phyloP scores from a whole-genome alignment of 352 stramenopile species.

The Phytophthora fragariae region DNA sequence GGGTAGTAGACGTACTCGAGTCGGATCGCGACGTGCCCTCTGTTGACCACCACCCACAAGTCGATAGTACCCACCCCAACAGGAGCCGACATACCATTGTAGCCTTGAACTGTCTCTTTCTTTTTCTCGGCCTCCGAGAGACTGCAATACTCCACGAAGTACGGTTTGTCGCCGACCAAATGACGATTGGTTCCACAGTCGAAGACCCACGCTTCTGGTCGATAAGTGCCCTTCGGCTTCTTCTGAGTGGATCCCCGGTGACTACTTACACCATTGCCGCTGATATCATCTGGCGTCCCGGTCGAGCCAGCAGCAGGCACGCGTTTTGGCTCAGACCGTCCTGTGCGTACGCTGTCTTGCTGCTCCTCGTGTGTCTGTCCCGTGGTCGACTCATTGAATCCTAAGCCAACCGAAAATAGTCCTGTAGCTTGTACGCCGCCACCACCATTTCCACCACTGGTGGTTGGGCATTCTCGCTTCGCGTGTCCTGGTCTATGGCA shows the following conservation, averaged over 20 bases:
- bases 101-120: conserved; percentile 6
- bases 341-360: too few relatives aligned
- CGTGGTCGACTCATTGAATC: too few relatives aligned
- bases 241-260: background rate
- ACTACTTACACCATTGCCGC: background rate
- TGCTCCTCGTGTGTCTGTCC: too few relatives aligned
- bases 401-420: background rate
- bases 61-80: background rate
- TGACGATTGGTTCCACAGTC: conserved; percentile 6
- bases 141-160: background rate
- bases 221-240: background rate
- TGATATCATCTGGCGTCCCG: too few relatives aligned
- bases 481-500: conserved; percentile 15
- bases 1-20: background rate
- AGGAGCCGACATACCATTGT: background rate
- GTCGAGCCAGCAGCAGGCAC: too few relatives aligned
- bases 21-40: background rate
- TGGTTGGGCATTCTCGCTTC: conserved; percentile 2
- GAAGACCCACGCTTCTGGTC: conserved; percentile 4
- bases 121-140: background rate
- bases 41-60: conserved; percentile 1
- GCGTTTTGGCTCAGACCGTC: too few relatives aligned
- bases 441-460: too few relatives aligned
- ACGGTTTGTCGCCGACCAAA: conserved; percentile 9
- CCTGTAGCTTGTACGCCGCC: background rate